Evolutionary conservation across 208 protist genomes (phyloP).

Genomic region (Leishmania turanica): DNA sequence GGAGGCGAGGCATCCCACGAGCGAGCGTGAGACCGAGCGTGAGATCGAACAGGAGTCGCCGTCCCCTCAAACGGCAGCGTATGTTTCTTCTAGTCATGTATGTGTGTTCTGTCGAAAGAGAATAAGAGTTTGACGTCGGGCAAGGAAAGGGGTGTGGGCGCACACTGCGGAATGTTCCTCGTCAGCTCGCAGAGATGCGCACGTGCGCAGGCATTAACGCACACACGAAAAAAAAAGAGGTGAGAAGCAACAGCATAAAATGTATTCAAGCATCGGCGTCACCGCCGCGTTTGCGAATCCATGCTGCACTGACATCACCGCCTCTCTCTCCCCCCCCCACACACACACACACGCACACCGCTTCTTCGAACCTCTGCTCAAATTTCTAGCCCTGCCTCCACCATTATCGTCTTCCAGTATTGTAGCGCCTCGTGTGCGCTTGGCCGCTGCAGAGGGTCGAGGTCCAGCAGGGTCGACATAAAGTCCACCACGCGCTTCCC

Average conservation of each 20-base stretch:
- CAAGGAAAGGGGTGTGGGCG: not conserved
- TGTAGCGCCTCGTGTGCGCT: slow-evolving; percentile 60
- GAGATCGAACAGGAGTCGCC: not conserved
- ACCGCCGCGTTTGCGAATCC: not conserved
- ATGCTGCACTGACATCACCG: not conserved
- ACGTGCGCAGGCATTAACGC: not conserved
- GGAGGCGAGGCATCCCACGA: not conserved
- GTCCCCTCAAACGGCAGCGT: not conserved
- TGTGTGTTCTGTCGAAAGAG: not conserved
- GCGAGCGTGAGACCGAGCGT: not conserved
- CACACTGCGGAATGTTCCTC: not conserved
- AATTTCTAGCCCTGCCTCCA: slow-evolving; percentile 19
- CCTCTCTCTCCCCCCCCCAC: too few species aligned
- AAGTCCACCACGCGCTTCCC: slow-evolving; percentile 59
- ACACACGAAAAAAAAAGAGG: not conserved
- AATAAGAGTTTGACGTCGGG: not conserved
- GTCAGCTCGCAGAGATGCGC: not conserved
- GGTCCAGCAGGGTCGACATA: slow-evolving; percentile 48
- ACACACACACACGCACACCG: not conserved
- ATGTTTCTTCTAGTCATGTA: not conserved
- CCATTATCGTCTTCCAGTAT: slow-evolving; percentile 57
- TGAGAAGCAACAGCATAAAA: too few species aligned
- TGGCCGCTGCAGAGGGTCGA: slow-evolving; percentile 68
- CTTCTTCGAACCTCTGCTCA: not conserved
- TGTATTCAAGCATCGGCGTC: not conserved